Percentiles rank a stretch among this genome's conserved stretches.
Evolutionary conservation across 331 rosid species (phyloP).

Genomic region (Pyracantha coccinea): DNA sequence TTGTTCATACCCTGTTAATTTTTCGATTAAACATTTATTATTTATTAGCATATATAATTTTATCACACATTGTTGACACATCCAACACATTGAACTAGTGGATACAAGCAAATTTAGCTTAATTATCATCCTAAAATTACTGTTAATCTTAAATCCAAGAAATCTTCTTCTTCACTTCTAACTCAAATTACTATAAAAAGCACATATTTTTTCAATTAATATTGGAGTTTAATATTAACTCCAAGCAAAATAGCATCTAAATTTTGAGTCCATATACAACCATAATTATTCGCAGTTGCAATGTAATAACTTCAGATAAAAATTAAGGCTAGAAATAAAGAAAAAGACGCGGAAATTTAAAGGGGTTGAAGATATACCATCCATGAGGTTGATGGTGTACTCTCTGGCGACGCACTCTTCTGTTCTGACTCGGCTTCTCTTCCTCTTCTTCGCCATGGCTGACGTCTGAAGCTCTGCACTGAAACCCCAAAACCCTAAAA

Average conservation of each 20-base stretch:
- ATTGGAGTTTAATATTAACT: neutral
- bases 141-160: no score
- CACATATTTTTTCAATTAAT: neutral
- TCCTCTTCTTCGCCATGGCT: conserved; percentile 19
- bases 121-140: no score
- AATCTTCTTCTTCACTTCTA: neutral
- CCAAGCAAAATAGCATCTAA: neutral
- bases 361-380: neutral
- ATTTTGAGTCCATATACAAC: no score
- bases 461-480: conserved; percentile 10
- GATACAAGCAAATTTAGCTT: neutral
- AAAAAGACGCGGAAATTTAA: neutral
- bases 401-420: conserved; percentile 16
- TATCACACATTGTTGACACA: no score
- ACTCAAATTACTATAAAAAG: neutral
- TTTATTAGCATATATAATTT: no score
- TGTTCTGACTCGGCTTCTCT: conserved; percentile 2
- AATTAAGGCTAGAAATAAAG: neutral
- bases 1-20: no score
- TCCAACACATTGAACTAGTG: neutral
- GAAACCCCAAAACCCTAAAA: conserved; percentile 2
- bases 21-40: no score
- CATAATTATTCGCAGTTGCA: neutral
- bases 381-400: conserved; percentile 20
- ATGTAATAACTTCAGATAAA: neutral